Evolutionary conservation across 495 filamentous ascomycete genomes (phyloP), one percentile per base, ranked within the genome.

Genomic region (Penicillium simplicissimum): DNA sequence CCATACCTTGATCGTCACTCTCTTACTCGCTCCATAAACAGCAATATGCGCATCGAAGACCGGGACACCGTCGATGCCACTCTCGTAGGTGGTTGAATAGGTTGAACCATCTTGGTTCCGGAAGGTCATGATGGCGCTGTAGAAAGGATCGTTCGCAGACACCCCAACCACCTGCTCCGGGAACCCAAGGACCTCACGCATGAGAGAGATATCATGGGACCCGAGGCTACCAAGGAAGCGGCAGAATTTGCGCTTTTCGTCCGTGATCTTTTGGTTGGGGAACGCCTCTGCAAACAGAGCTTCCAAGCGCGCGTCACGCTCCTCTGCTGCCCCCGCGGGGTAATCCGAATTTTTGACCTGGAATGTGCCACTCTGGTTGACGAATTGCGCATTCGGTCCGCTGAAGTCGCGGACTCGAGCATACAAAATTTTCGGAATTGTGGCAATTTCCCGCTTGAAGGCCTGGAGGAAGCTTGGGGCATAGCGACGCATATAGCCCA

Each of bases 401-500:
- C 76, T 71, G 55, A 84, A 79, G 61, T 80, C 82, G 33, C 82
- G 63, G 1, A 76, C 70, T 3, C 79, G 67, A 0, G 78, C 80
- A 55, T 83, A 82, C n/a, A 67, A 36, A 11, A 84, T 82, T 36
- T 71, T 65, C 0, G 62, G 63, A 19, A 76, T 72, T 0, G 61
- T 60, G 0, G 69, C 70, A 23, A 84, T 66, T 60, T 82, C 76
- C 23, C 63, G 56, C 57, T 76, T 71, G 31, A 81, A 67, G 4
- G 80, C 72, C 13, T 76, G 67, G 2, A 75, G 43, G 59, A 81
- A 83, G 17, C 69, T 63, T 0, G 79, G 62, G 9, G 81, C 79
- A 64, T 81, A 84, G n/a, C 82, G 70, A 7, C 81, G 66, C 80
- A 82, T 82, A 52, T 80, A 80, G 1, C 80, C 82, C 6, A 84